These are phyloP conservation scores for Lycium barbarum DNA, from an alignment of 257 asterid species.

Conservation along the genomic window DNA sequence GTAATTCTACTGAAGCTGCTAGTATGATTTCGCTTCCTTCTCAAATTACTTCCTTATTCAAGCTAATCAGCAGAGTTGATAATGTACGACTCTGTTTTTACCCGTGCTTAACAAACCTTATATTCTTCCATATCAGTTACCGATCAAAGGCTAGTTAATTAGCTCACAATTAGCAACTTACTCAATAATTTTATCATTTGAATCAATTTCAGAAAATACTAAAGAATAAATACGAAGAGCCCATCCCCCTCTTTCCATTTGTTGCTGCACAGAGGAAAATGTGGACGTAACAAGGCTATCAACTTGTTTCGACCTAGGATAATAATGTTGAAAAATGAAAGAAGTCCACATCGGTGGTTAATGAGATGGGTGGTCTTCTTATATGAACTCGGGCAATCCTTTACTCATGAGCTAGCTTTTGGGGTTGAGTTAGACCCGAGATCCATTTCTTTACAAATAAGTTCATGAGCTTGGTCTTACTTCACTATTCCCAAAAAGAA, in stretches of 20 bases:
- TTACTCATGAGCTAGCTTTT: no score
- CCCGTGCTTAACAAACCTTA: background rate
- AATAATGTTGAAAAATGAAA: background rate
- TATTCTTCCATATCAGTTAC: background rate
- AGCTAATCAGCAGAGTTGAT: background rate
- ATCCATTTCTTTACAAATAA: background rate
- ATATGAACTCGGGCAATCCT: no score
- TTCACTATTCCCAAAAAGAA: background rate
- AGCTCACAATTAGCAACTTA: background rate
- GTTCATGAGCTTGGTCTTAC: background rate
- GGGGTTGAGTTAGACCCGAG: no score
- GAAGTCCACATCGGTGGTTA: no score
- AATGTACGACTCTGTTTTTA: background rate
- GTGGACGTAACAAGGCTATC: background rate
- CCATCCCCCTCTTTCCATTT: background rate
- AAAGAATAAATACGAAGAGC: background rate
- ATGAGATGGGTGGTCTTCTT: no score
- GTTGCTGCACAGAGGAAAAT: no score
- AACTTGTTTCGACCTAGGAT: slow-evolving; percentile 23
- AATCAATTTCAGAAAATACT: background rate
- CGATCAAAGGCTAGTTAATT: background rate
- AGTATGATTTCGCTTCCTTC: background rate
- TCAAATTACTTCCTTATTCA: background rate
- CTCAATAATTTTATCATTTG: background rate
- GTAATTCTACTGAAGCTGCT: slow-evolving; percentile 42